Percentiles rank a stretch among this genome's conserved stretches.
Evolutionary conservation across 78 protist genomes (phyloP).

Genomic region (Emiliania huxleyi): DNA sequence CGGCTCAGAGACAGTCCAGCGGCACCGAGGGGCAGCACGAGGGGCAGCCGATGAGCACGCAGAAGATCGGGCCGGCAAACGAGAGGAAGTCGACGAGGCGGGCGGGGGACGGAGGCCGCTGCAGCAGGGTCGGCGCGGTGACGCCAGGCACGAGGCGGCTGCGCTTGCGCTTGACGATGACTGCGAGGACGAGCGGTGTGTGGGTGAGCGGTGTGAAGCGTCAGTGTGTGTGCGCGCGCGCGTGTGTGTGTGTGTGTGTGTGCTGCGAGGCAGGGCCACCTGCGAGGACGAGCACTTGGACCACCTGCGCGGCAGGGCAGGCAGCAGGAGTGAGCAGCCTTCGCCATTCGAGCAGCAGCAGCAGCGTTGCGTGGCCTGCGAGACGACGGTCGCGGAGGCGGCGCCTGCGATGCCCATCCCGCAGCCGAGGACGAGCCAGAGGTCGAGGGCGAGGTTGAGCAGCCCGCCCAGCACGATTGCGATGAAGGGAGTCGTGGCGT

Average conservation of each 20-base stretch:
- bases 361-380: too few relatives aligned
- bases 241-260: too few relatives aligned
- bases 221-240: too few relatives aligned
- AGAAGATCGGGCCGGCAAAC: neutral
- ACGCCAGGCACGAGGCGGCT: too few relatives aligned
- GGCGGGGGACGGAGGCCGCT: neutral
- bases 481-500: neutral
- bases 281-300: neutral
- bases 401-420: constrained; percentile 9
- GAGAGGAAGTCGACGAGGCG: neutral
- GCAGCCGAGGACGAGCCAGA: neutral
- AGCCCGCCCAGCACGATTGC: neutral
- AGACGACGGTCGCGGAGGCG: neutral
- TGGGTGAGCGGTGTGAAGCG: too few relatives aligned
- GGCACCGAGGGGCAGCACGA: too few relatives aligned
- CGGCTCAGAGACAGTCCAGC: too few relatives aligned
- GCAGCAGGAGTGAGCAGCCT: too few relatives aligned
- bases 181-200: too few relatives aligned
- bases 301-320: neutral
- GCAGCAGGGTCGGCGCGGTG: too few relatives aligned
- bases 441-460: neutral
- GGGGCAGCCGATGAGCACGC: neutral
- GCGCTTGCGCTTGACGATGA: too few relatives aligned
- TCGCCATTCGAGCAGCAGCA: too few relatives aligned
- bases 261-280: neutral